Conservation (phyloP, 345 rosid species). For the Euclidium syriacum region DNA sequence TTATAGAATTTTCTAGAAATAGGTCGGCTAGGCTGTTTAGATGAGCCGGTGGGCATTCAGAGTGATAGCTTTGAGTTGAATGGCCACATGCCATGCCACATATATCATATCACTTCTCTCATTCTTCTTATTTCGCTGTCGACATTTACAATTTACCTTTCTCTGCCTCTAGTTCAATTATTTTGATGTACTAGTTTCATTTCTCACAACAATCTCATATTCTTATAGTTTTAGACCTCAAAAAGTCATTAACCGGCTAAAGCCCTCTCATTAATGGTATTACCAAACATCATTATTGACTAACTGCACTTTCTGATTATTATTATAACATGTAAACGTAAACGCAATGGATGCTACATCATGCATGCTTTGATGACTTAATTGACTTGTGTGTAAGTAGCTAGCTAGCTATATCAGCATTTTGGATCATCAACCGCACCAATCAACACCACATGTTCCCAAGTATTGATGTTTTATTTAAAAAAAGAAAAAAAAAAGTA, state of each 20-base stretch:
- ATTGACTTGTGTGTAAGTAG: conserved; percentile 11
- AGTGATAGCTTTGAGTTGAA: conserved; percentile 9
- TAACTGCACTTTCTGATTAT: background rate
- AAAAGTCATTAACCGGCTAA: background rate
- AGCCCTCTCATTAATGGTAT: conserved; percentile 1
- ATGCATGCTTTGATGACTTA: conserved; percentile 5
- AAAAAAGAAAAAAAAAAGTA: background rate
- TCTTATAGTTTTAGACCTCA: background rate
- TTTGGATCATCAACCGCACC: conserved; percentile 9
- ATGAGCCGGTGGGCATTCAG: background rate
- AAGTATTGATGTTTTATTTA: conserved; percentile 16
- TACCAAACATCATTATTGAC: conserved; percentile 10
- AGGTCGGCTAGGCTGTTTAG: conserved; percentile 6
- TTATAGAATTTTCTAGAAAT: conserved; percentile 1
- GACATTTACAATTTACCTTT: background rate
- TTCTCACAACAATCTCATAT: background rate
- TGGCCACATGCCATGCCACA: background rate
- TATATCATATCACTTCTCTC: background rate
- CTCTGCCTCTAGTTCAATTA: background rate
- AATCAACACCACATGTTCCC: conserved; percentile 20
- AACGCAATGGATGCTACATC: background rate
- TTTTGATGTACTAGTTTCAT: background rate
- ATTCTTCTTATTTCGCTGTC: conserved; percentile 14
- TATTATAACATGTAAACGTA: background rate
- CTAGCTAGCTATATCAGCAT: background rate